Evolutionary conservation across 2,329 filamentous ascomycete genomes (phyloP), one percentile per base, ranked within the genome.

Genomic region (Hypomyces rosellus): DNA sequence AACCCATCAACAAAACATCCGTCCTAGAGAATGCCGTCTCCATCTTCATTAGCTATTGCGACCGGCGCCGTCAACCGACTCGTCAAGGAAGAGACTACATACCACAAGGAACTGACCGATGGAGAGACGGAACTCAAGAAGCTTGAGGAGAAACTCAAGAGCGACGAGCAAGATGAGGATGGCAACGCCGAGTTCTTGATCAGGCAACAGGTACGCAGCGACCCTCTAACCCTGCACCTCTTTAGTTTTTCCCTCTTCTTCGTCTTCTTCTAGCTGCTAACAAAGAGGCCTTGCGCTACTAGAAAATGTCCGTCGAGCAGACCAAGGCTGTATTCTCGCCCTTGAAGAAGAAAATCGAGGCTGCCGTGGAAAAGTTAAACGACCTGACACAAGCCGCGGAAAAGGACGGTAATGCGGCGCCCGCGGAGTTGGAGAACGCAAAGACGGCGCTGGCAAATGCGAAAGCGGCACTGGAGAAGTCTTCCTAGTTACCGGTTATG

Each of bases 51-150:
- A 66, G 70, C 81, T 61, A 93, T 96, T 64, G 84, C 86, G 41
- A 93, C 88, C 20, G 81, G 85, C 54, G 83, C 89, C 16, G 82
- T 97, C 58, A 76, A 80, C 61, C 89, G 93, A 52, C 81, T 97
- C 44, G 81, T 96, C 58, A 96, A 95, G 70, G 93, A 99, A 69
- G 89, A 96, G 69, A 75, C 80, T 37, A 92, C 85, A 61, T 97
- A 99, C 73, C 86, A 91, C 75, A 86, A 86, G 65, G 93, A 99
- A 69, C 78, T 91, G 16, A 74, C 79, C 56, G 76, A 85, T 57
- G 91, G 97, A 66, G 77, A 88, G 60, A 77, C 79, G 54, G 81
- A 86, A 50, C 79, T 95, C 56, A 72, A 79, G 66, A 81, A 83
- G 65, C 76, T 95, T 15, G 77, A 84, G 65, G 73, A 76, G 41